Evolutionary conservation across 768 basidiomycete genomes (phyloP).

Genomic region (Baorangia bicolor): DNA sequence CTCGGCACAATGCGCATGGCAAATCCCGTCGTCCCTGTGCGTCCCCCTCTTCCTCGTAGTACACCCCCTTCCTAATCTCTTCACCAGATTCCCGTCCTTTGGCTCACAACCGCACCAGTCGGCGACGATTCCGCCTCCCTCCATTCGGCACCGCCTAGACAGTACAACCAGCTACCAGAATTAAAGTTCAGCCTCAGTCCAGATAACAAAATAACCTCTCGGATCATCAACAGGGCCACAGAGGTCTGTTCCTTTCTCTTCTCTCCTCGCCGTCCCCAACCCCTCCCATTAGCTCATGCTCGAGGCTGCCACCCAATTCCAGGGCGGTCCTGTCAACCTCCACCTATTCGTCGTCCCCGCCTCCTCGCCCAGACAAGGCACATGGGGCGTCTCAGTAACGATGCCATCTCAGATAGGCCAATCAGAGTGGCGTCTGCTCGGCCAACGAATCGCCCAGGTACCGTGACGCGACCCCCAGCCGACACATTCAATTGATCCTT

Average conservation of each 20-base stretch:
- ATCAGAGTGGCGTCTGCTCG: constrained; percentile 42
- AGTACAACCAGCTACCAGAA: constrained; percentile 42
- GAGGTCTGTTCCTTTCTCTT: constrained; percentile 38
- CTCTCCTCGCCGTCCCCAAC: background rate
- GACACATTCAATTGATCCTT: constrained; percentile 19
- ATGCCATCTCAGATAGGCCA: constrained; percentile 31
- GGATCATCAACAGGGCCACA: constrained; percentile 43
- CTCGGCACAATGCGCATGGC: constrained; percentile 40
- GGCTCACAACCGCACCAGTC: constrained; percentile 46
- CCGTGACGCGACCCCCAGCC: constrained; percentile 7
- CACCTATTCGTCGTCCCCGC: constrained; percentile 59
- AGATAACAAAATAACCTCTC: constrained; percentile 45
- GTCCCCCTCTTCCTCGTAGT: constrained; percentile 21
- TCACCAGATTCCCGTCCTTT: constrained; percentile 36
- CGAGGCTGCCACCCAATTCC: constrained; percentile 31
- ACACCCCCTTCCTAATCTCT: background rate
- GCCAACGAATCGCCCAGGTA: constrained; percentile 48
- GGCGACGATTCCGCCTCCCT: constrained; percentile 26
- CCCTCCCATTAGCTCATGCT: constrained; percentile 25
- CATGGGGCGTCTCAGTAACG: constrained; percentile 23
- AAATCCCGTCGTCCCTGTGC: constrained; percentile 41
- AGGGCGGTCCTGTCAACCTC: constrained; percentile 35
- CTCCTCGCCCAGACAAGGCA: constrained; percentile 40
- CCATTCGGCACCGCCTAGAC: constrained; percentile 34
- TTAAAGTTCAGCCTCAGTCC: constrained; percentile 43